phyloP scores from a whole-genome alignment of 2,329 filamentous ascomycete genomes.

The Herpotrichia juniperi region DNA sequence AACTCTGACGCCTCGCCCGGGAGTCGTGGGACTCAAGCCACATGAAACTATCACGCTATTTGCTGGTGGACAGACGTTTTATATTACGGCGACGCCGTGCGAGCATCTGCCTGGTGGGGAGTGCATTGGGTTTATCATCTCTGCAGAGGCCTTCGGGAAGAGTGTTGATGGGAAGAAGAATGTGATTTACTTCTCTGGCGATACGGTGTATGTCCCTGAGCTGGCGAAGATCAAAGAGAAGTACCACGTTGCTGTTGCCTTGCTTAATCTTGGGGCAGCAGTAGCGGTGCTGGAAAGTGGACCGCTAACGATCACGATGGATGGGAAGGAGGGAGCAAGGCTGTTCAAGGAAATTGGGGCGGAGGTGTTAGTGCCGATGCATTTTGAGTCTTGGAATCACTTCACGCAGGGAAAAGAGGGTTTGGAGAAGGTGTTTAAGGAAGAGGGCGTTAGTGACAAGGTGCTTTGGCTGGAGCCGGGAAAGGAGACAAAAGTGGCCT shows the following conservation, averaged over 20 bases:
- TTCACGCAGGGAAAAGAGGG: slow-evolving; percentile 53
- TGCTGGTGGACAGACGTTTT: slow-evolving; percentile 42
- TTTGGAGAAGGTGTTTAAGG: slow-evolving; percentile 44
- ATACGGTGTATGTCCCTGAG: slow-evolving; percentile 56
- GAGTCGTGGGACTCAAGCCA: slow-evolving; percentile 32
- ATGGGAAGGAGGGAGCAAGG: slow-evolving; percentile 48
- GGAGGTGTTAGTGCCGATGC: slow-evolving; percentile 54
- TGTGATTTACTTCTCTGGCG: slow-evolving; percentile 57
- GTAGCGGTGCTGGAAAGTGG: slow-evolving; percentile 11
- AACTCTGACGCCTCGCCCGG: slow-evolving; percentile 52
- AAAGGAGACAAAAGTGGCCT: slow-evolving; percentile 6
- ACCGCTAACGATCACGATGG: slow-evolving; percentile 52
- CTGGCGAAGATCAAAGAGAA: slow-evolving; percentile 8
- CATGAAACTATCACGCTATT: slow-evolving; percentile 39
- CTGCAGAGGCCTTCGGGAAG: slow-evolving; percentile 45
- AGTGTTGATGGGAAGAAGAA: slow-evolving; percentile 48
- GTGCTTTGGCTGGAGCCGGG: slow-evolving; percentile 10
- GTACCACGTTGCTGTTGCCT: slow-evolving; percentile 11
- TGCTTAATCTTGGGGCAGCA: slow-evolving; percentile 14
- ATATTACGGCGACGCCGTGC: slow-evolving; percentile 52
- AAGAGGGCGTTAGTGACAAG: slow-evolving; percentile 4
- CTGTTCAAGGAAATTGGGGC: slow-evolving; percentile 49
- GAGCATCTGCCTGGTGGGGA: slow-evolving; percentile 53
- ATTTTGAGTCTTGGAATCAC: slow-evolving; percentile 56
- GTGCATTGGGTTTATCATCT: slow-evolving; percentile 54